These are phyloP conservation scores for Porphyra umbilicalis DNA, from an alignment of 31 red algal genomes.

Conservation along the genomic window DNA sequence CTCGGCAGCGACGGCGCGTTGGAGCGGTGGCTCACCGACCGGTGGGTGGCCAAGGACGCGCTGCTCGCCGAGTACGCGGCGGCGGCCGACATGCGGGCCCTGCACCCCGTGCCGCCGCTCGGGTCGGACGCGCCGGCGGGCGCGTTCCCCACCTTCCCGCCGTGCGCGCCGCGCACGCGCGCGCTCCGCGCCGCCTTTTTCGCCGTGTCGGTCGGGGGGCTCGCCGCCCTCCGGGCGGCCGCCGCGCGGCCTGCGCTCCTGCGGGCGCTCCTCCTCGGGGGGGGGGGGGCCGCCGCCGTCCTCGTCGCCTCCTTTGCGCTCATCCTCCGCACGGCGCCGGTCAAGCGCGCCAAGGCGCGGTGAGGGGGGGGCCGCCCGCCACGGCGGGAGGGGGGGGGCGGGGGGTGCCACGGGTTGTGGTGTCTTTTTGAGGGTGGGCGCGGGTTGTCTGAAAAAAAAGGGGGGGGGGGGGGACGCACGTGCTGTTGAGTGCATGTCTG, in stretches of 20 bases:
- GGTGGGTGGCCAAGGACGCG: constrained; percentile 52
- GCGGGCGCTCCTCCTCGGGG: background rate
- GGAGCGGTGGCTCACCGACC: constrained; percentile 30
- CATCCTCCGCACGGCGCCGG: background rate
- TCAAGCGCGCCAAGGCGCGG: background rate
- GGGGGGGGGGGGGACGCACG: too few relatives aligned
- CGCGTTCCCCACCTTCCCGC: background rate
- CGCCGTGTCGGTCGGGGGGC: background rate
- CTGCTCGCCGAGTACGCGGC: constrained; percentile 16
- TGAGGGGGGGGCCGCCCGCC: too few relatives aligned
- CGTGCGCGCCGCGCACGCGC: background rate
- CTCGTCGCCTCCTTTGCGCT: background rate
- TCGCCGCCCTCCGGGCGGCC: background rate
- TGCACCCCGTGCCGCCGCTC: background rate
- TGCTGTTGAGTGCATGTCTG: too few relatives aligned
- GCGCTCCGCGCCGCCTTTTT: background rate
- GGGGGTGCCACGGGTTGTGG: background rate
- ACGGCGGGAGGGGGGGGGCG: background rate
- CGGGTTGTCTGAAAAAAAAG: too few relatives aligned
- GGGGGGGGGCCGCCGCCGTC: background rate
- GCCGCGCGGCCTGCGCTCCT: background rate
- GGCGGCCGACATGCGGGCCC: background rate
- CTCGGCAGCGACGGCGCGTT: constrained; percentile 15
- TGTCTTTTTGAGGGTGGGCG: background rate
- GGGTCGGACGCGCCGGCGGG: background rate